Conservation (phyloP, 495 filamentous ascomycete genomes). For the Astrothelium macrocarpum region DNA sequence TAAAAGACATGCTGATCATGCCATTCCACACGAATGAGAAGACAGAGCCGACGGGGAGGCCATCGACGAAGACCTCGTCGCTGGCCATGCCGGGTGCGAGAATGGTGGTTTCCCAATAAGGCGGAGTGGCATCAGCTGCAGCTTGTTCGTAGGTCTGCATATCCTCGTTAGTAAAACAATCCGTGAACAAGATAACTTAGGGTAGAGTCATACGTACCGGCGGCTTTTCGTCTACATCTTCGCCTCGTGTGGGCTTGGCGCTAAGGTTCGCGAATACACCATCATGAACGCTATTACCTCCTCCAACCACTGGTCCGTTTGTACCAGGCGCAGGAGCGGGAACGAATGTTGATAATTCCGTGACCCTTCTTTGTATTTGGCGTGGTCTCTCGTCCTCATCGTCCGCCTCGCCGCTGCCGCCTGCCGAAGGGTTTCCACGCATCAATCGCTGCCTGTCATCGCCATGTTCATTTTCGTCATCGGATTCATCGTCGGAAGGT, state of each 20-base stretch:
- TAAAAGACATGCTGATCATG: conserved; percentile 98
- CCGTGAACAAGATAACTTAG: too few species aligned
- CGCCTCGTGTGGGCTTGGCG: conserved; percentile 80
- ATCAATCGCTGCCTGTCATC: conserved; percentile 83
- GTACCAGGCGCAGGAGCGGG: conserved; percentile 18
- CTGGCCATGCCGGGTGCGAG: conserved; percentile 76
- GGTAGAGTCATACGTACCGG: too few species aligned
- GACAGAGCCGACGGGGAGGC: conserved; percentile 86
- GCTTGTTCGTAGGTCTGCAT: conserved; percentile 93
- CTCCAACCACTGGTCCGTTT: conserved; percentile 46
- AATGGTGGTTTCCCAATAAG: conserved; percentile 98
- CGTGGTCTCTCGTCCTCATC: conserved; percentile 28
- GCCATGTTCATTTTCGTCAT: conserved; percentile 49
- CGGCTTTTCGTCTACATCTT: conserved; percentile 81
- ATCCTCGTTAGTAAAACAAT: background rate
- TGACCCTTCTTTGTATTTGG: conserved; percentile 38
- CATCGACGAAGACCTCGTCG: conserved; percentile 94
- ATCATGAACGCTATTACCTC: conserved; percentile 60
- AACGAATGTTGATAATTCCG: conserved; percentile 42
- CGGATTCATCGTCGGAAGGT: conserved; percentile 30
- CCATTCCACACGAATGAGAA: conserved; percentile 97
- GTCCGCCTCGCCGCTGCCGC: conserved; percentile 31
- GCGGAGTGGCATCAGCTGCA: conserved; percentile 88
- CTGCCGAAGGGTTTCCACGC: conserved; percentile 50
- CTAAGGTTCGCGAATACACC: conserved; percentile 93